phyloP scores from a whole-genome alignment of 2,329 filamentous ascomycete genomes.

The Fusarium subglutinans region DNA sequence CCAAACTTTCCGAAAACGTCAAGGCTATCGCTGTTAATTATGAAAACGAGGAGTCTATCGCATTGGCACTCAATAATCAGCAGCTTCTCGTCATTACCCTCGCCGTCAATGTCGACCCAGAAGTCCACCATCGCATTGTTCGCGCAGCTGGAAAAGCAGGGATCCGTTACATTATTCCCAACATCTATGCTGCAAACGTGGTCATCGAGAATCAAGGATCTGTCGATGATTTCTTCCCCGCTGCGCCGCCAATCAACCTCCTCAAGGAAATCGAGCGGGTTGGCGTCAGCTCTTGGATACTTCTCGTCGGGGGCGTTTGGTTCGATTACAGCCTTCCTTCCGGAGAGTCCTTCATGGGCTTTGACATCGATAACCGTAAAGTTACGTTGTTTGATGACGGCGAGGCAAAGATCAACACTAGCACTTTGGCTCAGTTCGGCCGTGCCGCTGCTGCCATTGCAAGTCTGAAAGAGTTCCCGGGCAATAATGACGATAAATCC shows the following conservation, averaged over 20 bases:
- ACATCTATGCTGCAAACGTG: constrained; percentile 49
- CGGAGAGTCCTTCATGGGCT: constrained; percentile 46
- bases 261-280: not conserved
- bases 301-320: constrained; percentile 17
- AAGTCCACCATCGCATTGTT: constrained; percentile 54
- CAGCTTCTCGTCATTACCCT: constrained; percentile 61
- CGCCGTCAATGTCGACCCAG: constrained; percentile 46
- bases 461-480: constrained; percentile 2
- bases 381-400: constrained; percentile 31
- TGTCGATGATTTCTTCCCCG: not conserved
- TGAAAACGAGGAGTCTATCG: constrained; percentile 50
- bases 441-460: constrained; percentile 1
- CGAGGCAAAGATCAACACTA: not conserved
- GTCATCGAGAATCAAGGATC: constrained; percentile 1
- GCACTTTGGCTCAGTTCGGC: constrained; percentile 1
- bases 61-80: constrained; percentile 59
- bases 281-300: constrained; percentile 6
- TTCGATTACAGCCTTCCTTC: constrained; percentile 12
- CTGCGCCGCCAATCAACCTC: not conserved
- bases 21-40: constrained; percentile 53
- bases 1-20: constrained; percentile 53
- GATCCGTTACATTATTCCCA: constrained; percentile 58
- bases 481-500: too few relatives aligned
- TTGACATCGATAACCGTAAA: constrained; percentile 56
- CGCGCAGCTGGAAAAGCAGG: constrained; percentile 57